Conservation (phyloP, 1,139 yeast species). For the Hanseniaspora uvarum region DNA sequence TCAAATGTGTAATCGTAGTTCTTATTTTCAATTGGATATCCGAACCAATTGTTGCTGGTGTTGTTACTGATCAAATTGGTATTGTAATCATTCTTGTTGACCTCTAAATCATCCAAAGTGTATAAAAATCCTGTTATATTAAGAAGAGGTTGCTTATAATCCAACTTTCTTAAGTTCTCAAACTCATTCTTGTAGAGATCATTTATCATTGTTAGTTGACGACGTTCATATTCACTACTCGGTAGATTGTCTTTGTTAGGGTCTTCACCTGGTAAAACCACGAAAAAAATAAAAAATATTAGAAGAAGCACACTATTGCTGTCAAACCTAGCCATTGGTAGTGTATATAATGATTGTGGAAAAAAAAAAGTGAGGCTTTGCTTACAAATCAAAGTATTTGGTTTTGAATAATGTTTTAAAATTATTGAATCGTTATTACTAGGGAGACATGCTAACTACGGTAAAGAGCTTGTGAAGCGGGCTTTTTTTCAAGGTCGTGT, state of each 20-base stretch:
- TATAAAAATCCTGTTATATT: constrained; percentile 16
- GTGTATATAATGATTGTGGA: neutral
- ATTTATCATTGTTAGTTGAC: neutral
- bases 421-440: no score
- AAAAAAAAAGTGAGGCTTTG: no score
- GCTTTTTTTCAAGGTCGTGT: no score
- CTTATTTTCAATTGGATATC: constrained; percentile 14
- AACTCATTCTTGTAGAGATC: neutral
- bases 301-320: constrained; percentile 11
- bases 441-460: no score
- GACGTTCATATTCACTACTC: constrained; percentile 2
- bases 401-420: no score
- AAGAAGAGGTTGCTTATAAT: neutral
- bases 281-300: constrained; percentile 16
- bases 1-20: constrained; percentile 5
- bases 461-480: no score
- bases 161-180: neutral
- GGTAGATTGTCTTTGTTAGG: neutral
- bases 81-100: neutral
- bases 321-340: constrained; percentile 10
- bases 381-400: no score
- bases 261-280: constrained; percentile 12
- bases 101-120: constrained; percentile 8
- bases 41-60: constrained; percentile 4
- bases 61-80: neutral